A percentile compares a stretch with the other conserved stretches of the same genome.
Evolutionary conservation across 768 basidiomycete species (phyloP).

Genomic region (Serendipita indica): DNA sequence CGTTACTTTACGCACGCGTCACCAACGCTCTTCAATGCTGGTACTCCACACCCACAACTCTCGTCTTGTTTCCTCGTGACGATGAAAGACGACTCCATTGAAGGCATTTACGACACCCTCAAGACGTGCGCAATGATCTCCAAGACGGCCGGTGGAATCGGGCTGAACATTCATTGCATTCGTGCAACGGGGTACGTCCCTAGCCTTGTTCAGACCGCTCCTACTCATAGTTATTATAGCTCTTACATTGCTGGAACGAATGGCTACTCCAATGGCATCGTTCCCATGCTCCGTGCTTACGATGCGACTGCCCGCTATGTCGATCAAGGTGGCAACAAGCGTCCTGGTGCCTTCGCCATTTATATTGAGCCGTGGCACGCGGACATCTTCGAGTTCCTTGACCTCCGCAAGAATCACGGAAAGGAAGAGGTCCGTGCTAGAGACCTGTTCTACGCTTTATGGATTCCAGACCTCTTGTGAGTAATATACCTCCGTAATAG

Average conservation of each 20-base stretch:
- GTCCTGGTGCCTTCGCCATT: conserved; percentile 95
- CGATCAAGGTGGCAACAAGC: conserved; percentile 98
- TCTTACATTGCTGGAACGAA: conserved; percentile 99
- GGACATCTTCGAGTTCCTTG: conserved; percentile 93
- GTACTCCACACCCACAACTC: conserved; percentile 88
- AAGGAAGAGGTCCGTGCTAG: conserved; percentile 95
- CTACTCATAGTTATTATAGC: conserved; percentile 26
- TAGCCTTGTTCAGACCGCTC: neutral
- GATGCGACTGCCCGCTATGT: conserved; percentile 98
- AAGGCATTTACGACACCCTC: conserved; percentile 97
- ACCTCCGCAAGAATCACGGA: conserved; percentile 96
- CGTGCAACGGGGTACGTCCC: conserved; percentile 72
- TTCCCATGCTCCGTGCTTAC: conserved; percentile 96
- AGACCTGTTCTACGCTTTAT: conserved; percentile 94
- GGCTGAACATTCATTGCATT: conserved; percentile 89
- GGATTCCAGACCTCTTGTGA: conserved; percentile 94
- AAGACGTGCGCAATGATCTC: conserved; percentile 99
- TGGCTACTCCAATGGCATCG: conserved; percentile 97
- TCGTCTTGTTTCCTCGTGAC: conserved; percentile 94
- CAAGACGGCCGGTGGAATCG: conserved; percentile 97
- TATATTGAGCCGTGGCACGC: conserved; percentile 99
- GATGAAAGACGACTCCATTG: conserved; percentile 98
- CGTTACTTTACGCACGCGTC: conserved; percentile 98
- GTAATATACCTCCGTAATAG: conserved; percentile 19
- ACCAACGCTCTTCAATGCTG: conserved; percentile 95